Evolutionary conservation across 805 yeast species (phyloP).

Genomic region (Phaffomyces antillensis): DNA sequence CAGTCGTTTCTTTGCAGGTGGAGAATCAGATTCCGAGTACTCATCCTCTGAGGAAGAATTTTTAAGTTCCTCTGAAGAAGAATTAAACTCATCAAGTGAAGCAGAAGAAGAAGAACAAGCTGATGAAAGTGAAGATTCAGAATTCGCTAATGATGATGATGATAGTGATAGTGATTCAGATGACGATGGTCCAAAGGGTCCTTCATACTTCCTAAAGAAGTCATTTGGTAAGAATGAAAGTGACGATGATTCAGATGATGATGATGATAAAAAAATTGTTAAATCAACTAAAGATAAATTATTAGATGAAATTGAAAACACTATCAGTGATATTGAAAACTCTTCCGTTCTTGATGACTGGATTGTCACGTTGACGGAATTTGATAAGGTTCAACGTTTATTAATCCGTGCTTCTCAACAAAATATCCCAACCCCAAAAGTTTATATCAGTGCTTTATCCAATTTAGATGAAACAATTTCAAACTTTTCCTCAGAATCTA

Average conservation of each 20-base stretch:
- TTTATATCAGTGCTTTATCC: conserved; percentile 60
- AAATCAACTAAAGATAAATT: conserved; percentile 91
- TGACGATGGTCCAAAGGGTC: conserved; percentile 37
- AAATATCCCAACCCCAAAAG: conserved; percentile 63
- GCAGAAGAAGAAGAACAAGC: conserved; percentile 25
- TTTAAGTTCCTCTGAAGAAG: conserved; percentile 34
- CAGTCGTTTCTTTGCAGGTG: conserved; percentile 68
- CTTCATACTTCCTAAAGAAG: conserved; percentile 37
- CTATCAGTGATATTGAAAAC: conserved; percentile 60
- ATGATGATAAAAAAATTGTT: conserved; percentile 76
- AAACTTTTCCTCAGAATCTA: conserved; percentile 41
- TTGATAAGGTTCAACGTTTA: conserved; percentile 68
- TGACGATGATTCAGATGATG: conserved; percentile 45
- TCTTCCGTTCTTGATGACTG: conserved; percentile 71
- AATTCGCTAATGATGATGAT: conserved; percentile 27
- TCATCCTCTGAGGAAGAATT: conserved; percentile 39
- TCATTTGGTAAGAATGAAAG: conserved; percentile 31
- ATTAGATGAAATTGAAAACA: conserved; percentile 72
- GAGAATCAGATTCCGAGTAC: conserved; percentile 36
- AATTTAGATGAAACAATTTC: conserved; percentile 63
- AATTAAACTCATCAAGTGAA: conserved; percentile 23
- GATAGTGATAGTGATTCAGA: conserved; percentile 34
- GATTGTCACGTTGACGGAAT: conserved; percentile 65
- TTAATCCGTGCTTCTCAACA: conserved; percentile 70
- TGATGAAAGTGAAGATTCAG: conserved; percentile 25